Percentiles rank a stretch among this genome's conserved stretches.
Conservation (phyloP, 257 asterid species). For the Coffea eugenioides region DNA sequence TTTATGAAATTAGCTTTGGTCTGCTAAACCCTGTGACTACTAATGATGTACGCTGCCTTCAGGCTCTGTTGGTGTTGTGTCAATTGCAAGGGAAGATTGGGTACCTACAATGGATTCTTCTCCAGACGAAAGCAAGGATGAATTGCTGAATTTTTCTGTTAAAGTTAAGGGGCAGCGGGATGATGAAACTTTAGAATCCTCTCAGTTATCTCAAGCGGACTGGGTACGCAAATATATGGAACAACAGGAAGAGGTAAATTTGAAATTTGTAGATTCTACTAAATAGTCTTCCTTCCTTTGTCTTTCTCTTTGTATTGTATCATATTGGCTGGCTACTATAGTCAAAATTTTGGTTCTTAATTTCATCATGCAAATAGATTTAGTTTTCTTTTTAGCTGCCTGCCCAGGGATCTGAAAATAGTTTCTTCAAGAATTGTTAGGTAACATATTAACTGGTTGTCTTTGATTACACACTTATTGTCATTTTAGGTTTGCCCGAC, state of each 20-base stretch:
- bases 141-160: conserved; percentile 38
- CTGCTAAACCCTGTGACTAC: neutral
- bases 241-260: conserved; percentile 85
- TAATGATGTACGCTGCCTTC: conserved; percentile 1
- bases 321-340: neutral
- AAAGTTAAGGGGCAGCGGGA: conserved; percentile 57
- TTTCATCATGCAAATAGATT: too few relatives aligned
- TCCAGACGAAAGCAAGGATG: conserved; percentile 36
- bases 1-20: neutral
- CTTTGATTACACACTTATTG: neutral
- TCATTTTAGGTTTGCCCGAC: neutral
- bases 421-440: too few relatives aligned
- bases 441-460: too few relatives aligned
- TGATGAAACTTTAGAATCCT: conserved; percentile 56
- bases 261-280: conserved; percentile 9
- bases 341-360: too few relatives aligned
- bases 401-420: neutral
- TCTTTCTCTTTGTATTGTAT: neutral
- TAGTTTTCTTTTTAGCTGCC: too few relatives aligned
- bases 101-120: conserved; percentile 57
- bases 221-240: conserved; percentile 95
- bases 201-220: conserved; percentile 75
- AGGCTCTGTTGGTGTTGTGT: conserved; percentile 89
- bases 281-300: neutral
- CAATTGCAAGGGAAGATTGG: conserved; percentile 90